phyloP scores from a whole-genome alignment of 768 basidiomycete species.

The Russula emetica region DNA sequence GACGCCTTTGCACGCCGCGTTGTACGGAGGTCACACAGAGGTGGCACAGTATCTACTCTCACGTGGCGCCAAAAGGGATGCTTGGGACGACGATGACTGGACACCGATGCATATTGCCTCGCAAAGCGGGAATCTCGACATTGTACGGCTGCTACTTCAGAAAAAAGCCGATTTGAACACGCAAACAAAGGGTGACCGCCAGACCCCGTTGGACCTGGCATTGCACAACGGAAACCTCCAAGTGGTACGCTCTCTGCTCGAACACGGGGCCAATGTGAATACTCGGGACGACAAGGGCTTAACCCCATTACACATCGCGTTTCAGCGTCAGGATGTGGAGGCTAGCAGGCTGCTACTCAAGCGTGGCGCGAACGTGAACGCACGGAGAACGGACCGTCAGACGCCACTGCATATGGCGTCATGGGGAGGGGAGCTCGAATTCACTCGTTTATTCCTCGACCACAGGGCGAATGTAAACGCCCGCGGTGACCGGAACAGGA shows the following conservation, averaged over 20 bases:
- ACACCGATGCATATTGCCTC: conserved; percentile 3
- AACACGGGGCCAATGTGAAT: conserved; percentile 1
- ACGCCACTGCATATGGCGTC: conserved; percentile 2
- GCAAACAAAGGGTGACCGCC: neutral
- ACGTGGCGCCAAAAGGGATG: neutral
- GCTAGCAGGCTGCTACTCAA: neutral
- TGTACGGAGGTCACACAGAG: neutral
- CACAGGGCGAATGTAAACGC: neutral
- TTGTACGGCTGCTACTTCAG: conserved; percentile 1
- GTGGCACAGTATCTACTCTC: conserved; percentile 4
- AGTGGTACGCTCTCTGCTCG: neutral
- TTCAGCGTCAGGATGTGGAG: neutral
- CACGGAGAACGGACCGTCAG: neutral
- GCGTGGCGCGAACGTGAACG: neutral
- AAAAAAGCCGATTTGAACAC: neutral
- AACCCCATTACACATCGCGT: conserved; percentile 2
- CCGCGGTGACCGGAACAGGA: neutral
- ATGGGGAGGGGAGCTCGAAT: neutral
- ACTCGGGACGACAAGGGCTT: neutral
- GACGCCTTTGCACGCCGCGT: neutral
- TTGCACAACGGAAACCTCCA: conserved; percentile 3
- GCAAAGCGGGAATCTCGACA: conserved; percentile 1
- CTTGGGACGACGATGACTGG: conserved; percentile 2
- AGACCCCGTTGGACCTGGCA: neutral
- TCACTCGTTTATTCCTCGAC: neutral